These are phyloP conservation scores for Trametes villosa DNA, from an alignment of 768 basidiomycete genomes.

Conservation along the genomic window DNA sequence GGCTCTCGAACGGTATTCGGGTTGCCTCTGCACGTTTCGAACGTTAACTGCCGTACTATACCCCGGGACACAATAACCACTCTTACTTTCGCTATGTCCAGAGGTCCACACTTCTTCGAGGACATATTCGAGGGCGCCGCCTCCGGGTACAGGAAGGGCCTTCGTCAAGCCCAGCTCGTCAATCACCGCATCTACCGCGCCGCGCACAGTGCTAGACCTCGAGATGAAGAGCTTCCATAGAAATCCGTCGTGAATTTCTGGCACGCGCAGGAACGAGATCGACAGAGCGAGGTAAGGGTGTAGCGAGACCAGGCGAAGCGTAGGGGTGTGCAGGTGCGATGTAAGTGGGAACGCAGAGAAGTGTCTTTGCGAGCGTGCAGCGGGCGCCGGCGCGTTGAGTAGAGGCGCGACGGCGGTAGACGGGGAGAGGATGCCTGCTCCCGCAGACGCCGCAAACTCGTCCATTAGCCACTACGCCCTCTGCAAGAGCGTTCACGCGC, in stretches of 20 bases:
- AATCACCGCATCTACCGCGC: conserved; percentile 54
- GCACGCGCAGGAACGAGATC: conserved; percentile 66
- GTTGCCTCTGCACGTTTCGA: conserved; percentile 41
- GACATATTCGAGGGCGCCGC: conserved; percentile 70
- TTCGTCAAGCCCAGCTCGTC: conserved; percentile 75
- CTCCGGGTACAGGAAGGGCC: conserved; percentile 66
- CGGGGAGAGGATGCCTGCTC: conserved; percentile 54
- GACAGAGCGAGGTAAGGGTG: conserved; percentile 60
- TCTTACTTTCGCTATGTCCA: conserved; percentile 55
- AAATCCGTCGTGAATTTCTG: conserved; percentile 78
- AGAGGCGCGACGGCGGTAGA: conserved; percentile 55
- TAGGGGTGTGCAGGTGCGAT: conserved; percentile 66
- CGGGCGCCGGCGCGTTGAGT: conserved; percentile 45
- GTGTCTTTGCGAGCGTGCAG: conserved; percentile 46
- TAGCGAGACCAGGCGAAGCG: conserved; percentile 72
- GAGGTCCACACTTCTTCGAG: conserved; percentile 70
- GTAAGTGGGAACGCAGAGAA: conserved; percentile 77
- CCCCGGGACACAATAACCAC: background rate
- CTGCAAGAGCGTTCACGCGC: background rate
- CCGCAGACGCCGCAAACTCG: background rate
- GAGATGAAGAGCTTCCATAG: conserved; percentile 69
- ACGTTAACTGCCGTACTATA: background rate
- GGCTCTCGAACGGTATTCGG: conserved; percentile 47
- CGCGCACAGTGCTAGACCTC: conserved; percentile 55
- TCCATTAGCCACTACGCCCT: background rate